phyloP scores from a whole-genome alignment of 805 yeast species.

The Kluyveromyces siamensis region DNA sequence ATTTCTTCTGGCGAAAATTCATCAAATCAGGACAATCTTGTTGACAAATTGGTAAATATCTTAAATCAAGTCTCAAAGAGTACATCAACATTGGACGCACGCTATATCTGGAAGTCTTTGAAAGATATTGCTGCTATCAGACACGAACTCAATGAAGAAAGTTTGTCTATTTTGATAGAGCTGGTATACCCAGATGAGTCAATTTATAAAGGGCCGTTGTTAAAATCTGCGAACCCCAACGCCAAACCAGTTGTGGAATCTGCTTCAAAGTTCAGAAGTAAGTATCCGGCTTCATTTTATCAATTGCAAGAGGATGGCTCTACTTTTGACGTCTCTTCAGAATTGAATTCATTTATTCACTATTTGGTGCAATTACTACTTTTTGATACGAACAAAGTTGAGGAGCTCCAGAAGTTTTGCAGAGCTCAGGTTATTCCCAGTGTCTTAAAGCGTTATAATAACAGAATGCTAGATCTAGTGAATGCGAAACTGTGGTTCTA shows the following conservation, averaged over 20 bases:
- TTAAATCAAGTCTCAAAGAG: conserved; percentile 41
- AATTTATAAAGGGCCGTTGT: conserved; percentile 34
- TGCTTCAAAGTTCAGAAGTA: conserved; percentile 23
- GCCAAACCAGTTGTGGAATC: conserved; percentile 29
- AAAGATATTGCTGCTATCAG: conserved; percentile 75
- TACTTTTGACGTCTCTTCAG: conserved; percentile 52
- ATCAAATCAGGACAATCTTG: conserved; percentile 21
- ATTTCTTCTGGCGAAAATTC: conserved; percentile 3
- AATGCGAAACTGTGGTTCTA: conserved; percentile 93
- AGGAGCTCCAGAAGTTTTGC: conserved; percentile 46
- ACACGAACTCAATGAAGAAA: conserved; percentile 45
- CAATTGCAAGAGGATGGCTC: conserved; percentile 18
- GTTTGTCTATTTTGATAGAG: conserved; percentile 47
- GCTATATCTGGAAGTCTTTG: conserved; percentile 77
- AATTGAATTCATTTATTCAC: conserved; percentile 70
- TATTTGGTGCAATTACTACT: conserved; percentile 69
- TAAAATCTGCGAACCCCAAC: conserved; percentile 32
- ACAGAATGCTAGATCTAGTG: conserved; percentile 76
- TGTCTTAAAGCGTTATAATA: conserved; percentile 52
- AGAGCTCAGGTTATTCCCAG: conserved; percentile 38
- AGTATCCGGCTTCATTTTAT: conserved; percentile 27
- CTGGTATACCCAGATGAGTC: conserved; percentile 45
- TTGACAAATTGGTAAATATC: conserved; percentile 26
- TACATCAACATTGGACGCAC: conserved; percentile 67
- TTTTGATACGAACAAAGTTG: conserved; percentile 49